A percentile compares a stretch with the other conserved stretches of the same genome.
These are phyloP conservation scores for Carex littledalei DNA, from an alignment of 176 grass and related monocot species.

Conservation along the genomic window DNA sequence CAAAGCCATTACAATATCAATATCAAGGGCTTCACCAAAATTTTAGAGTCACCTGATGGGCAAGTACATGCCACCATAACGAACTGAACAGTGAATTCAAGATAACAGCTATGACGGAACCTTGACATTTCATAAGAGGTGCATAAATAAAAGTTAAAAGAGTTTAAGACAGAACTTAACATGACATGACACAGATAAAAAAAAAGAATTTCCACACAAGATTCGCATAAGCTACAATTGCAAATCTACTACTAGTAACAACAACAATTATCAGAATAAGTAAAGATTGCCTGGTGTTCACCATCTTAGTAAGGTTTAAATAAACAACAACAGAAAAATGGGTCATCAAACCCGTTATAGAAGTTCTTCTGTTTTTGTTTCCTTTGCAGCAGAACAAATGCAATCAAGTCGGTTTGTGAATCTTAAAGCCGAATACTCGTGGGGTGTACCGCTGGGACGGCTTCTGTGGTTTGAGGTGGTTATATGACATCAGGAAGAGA, in stretches of 20 bases:
- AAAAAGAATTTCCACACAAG: slow-evolving; percentile 9
- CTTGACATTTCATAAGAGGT: background rate
- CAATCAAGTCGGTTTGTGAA: slow-evolving; percentile 74
- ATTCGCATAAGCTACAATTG: slow-evolving; percentile 12
- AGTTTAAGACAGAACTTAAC: background rate
- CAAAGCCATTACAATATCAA: background rate
- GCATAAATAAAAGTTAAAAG: background rate
- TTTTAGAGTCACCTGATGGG: background rate
- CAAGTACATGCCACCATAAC: background rate
- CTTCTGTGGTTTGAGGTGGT: slow-evolving; percentile 87
- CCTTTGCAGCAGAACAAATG: background rate
- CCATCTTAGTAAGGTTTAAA: slow-evolving; percentile 15
- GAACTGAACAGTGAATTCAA: background rate
- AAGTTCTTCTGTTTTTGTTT: background rate
- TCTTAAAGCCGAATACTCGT: slow-evolving; percentile 81
- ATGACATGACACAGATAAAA: background rate
- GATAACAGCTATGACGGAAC: background rate
- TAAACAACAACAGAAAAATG: slow-evolving; percentile 21
- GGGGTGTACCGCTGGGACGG: slow-evolving; percentile 68
- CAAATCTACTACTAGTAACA: slow-evolving; percentile 20
- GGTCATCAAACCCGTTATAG: slow-evolving; percentile 2
- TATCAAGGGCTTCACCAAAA: background rate
- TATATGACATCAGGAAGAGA: slow-evolving; percentile 93
- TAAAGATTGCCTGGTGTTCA: slow-evolving; percentile 10
- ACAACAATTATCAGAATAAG: slow-evolving; percentile 21